Percentiles rank a stretch among this genome's conserved stretches.
These are phyloP conservation scores for Coprinopsis marcescibilis DNA, from an alignment of 768 basidiomycete genomes.

Conservation along the genomic window DNA sequence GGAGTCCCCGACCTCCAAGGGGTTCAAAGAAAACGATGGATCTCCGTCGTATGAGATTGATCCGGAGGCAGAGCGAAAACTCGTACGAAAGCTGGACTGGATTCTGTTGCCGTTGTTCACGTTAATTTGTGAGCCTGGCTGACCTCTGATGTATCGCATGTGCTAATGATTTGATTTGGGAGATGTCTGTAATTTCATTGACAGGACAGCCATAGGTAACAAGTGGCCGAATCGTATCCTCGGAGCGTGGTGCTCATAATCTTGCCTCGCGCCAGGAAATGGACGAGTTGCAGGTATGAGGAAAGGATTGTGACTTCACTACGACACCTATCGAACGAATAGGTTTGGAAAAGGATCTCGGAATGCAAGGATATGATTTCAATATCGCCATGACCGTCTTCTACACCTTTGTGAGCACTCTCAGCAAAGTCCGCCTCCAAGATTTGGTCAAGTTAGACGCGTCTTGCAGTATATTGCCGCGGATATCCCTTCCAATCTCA, in stretches of 20 bases:
- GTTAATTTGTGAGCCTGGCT: constrained; percentile 25
- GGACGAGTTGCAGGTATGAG: constrained; percentile 20
- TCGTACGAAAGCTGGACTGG: constrained; percentile 28
- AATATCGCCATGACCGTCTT: constrained; percentile 37
- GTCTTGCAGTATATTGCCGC: constrained; percentile 27
- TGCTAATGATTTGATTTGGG: background rate
- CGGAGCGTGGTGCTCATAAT: background rate
- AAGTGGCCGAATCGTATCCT: background rate
- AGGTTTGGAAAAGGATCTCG: constrained; percentile 36
- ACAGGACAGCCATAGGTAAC: constrained; percentile 18
- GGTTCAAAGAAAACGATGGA: too few species aligned
- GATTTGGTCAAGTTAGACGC: background rate
- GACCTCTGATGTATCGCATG: background rate
- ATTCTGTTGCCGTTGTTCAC: constrained; percentile 31
- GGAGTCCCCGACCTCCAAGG: background rate
- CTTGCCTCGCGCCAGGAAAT: constrained; percentile 10
- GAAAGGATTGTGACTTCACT: constrained; percentile 3
- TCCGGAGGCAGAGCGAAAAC: constrained; percentile 24
- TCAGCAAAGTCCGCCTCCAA: background rate
- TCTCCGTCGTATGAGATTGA: too few species aligned
- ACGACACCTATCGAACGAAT: background rate
- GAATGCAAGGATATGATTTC: constrained; percentile 35
- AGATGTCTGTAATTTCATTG: constrained; percentile 34
- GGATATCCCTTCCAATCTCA: constrained; percentile 38
- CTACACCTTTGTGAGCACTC: constrained; percentile 29